Base-by-base conservation (phyloP, 345 rosid genomes). In the Clausena lansium region DNA sequence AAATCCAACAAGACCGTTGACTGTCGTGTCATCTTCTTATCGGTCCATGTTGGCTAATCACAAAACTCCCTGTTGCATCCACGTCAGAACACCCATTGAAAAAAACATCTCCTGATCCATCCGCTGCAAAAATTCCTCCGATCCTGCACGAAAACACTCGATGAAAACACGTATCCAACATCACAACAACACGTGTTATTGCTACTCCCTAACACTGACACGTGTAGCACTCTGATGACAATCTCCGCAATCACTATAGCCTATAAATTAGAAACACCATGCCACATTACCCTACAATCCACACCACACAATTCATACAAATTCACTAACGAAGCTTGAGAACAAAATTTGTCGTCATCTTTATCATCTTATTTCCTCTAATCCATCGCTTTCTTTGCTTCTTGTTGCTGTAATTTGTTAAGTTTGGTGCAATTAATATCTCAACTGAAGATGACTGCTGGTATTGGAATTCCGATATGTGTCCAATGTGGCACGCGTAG, bases 401-500 rank as follows among this genome's bases (percentile, higher is more conserved):
- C 32, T 30, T 30, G 32, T 30, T 41, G 47, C 13, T 41, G 10
- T 41, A 41, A 9, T 52, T 17, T 13, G 0, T 52, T 52, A 19
- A 35, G 69, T 17, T 7, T 7, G 20, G 22, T 65, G 45, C 28
- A 45, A 25, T 8, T 54, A 27, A 22, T 20, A 45, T 13, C 50
- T 14, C 50, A 45, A 3, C 50, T 13, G 17, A 80, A 79, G 81
- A 84, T 28, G 39, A 32, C 78, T 9, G 58, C 24, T 27, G 73
- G 68, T 7, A 65, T 50, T 9, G 86, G 90, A 22, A 59, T 91
- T 58, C 93, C 97, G 15, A 76, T 88, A n/a, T 91, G 97, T 38
- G 82, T 94, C 66, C 87, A 94, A 65, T 91, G 97, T n/a, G 94
- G 96, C 33, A 89, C 88, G 1, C 36, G 81, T 0, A 87, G 90